Percentiles rank a stretch among this genome's conserved stretches.
These are phyloP conservation scores for Penicillium sp. DNA, from an alignment of 2,329 filamentous ascomycete genomes.

Conservation along the genomic window DNA sequence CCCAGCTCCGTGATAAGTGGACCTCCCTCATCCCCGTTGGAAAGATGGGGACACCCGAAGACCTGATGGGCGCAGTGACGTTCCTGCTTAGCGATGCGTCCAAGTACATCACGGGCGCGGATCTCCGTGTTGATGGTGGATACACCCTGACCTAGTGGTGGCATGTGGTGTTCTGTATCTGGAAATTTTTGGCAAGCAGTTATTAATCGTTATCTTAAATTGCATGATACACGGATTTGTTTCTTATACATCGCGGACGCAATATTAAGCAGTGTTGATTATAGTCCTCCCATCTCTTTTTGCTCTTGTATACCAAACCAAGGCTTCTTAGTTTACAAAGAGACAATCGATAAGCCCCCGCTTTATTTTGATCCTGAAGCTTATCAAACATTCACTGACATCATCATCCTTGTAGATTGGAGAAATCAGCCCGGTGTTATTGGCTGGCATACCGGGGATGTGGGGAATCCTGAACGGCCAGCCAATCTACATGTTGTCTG, in stretches of 20 bases:
- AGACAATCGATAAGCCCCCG: background rate
- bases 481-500: background rate
- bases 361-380: background rate
- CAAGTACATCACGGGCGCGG: constrained; percentile 72
- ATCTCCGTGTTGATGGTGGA: constrained; percentile 82
- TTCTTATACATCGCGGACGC: constrained; percentile 4
- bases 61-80: constrained; percentile 89
- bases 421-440: background rate
- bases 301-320: background rate
- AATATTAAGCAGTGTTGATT: constrained; percentile 18
- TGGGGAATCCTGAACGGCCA: background rate
- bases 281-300: constrained; percentile 1
- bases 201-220: background rate
- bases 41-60: constrained; percentile 89
- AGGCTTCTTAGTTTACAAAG: background rate
- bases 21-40: constrained; percentile 88
- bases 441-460: background rate
- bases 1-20: constrained; percentile 87
- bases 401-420: background rate
- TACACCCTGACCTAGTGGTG: constrained; percentile 73
- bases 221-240: constrained; percentile 14
- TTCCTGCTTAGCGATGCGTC: constrained; percentile 82
- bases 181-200: background rate
- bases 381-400: background rate
- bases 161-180: background rate